These are phyloP conservation scores for Sporothrix euskadiensis DNA, from an alignment of 2,329 filamentous ascomycete genomes.

Conservation along the genomic window DNA sequence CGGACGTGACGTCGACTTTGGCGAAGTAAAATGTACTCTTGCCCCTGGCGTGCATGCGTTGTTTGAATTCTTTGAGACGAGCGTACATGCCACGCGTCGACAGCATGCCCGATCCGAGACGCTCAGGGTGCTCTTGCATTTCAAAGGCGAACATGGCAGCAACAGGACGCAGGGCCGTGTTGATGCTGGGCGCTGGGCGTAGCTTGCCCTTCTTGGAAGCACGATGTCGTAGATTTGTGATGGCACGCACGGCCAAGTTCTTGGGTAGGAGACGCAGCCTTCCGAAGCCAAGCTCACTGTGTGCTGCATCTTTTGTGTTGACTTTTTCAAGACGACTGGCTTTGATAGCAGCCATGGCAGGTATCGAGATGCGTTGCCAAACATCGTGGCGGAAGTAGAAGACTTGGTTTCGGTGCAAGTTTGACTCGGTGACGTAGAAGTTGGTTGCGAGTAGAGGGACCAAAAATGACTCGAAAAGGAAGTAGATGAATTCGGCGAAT, in stretches of 20 bases:
- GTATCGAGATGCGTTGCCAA: slow-evolving; percentile 76
- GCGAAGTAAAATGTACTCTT: slow-evolving; percentile 70
- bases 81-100: slow-evolving; percentile 78
- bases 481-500: slow-evolving; percentile 84
- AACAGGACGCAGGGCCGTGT: slow-evolving; percentile 63
- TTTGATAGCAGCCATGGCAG: slow-evolving; percentile 68
- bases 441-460: slow-evolving; percentile 83
- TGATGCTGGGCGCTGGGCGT: slow-evolving; percentile 44
- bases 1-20: slow-evolving; percentile 87
- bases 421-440: slow-evolving; percentile 95
- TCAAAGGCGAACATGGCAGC: slow-evolving; percentile 78
- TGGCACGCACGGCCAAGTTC: slow-evolving; percentile 70
- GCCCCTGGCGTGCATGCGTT: slow-evolving; percentile 44
- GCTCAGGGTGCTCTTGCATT: slow-evolving; percentile 57
- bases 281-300: slow-evolving; percentile 70
- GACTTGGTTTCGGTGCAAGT: slow-evolving; percentile 71
- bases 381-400: slow-evolving; percentile 96
- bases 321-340: slow-evolving; percentile 77
- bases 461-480: slow-evolving; percentile 85
- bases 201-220: slow-evolving; percentile 46
- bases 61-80: slow-evolving; percentile 70
- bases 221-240: slow-evolving; percentile 79
- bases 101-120: slow-evolving; percentile 77
- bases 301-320: slow-evolving; percentile 55
- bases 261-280: slow-evolving; percentile 84